Base-by-base conservation (phyloP, 768 basidiomycete species). In the Auriscalpium microsporum region DNA sequence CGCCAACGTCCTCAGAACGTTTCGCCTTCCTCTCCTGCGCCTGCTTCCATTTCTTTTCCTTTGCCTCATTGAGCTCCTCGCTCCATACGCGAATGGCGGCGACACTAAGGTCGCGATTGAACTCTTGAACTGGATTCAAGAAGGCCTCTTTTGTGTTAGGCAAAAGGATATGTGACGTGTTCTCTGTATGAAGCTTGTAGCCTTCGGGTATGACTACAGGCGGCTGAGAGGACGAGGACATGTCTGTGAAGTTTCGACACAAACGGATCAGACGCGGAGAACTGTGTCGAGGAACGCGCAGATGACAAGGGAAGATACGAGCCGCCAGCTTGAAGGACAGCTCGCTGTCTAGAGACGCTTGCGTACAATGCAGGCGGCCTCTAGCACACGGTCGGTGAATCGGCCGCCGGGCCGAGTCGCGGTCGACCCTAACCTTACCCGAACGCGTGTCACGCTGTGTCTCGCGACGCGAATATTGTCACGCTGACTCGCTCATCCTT, bases 71-170 rank as follows among this genome's bases (percentile, higher is more conserved):
- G 42, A 80, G 52, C 54, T 83, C 74, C 64, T 94, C 87, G 56
- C 88, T 86, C 93, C 93, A 99, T 4, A 84, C 82, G 34, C 84
- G 77, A 54, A 99, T 97, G 60, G 87, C 88, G 19, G 93, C 91
- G 45, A 97, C 84, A 60, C 90, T 93, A 47, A 91, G 69, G 71
- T 99, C 96, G 40, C 96, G 79, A 72, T 99, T 99, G 76, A 96
- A 99, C 69, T 99, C 92, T 67, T 99, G 96, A 11, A 97, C 87
- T 7, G 96, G 95, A 67, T 99, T 99, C 57, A 98, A 72, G 69
- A 99, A 99, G 2, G 94, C 91, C 55, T 89, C 87, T 59, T 91
- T 88, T 53, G 72, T 72, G 47, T 79, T 76, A 6, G 85, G 82
- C 21, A 94, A 75, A 54, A 96, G 78, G 65, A 97, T 88, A 64